Base-by-base conservation (phyloP, 805 yeast species). In the Lipomyces anomalus region DNA sequence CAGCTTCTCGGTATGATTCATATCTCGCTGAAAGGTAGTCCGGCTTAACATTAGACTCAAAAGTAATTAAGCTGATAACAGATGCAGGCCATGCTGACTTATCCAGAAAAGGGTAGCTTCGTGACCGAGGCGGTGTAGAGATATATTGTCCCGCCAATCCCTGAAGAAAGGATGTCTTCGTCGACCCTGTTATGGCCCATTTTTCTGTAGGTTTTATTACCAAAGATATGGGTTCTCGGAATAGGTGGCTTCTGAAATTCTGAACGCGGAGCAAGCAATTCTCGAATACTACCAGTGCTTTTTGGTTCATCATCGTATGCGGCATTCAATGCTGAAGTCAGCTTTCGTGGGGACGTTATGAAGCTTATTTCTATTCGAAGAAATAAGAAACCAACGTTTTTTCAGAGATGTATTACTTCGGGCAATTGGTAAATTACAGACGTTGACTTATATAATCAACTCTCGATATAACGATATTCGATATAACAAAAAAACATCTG, bases 11-110 rank as follows among this genome's bases (percentile, higher is more conserved):
- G 61, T 77, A 85, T 44, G 78, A 78, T 65, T 90, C 98, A 60
- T 86, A 90, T 42, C 98, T 66, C 1, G 97, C 95, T 42, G 95
- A 80, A 29, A 90, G 57, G 67, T 89, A 95, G 0, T 88, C 84
- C 6, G 71, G 68, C 28, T 56, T 53, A 32, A 64, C 55, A 18
- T 56, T 53, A 13, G 79, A 67, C 44, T 71, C 69, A 53, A 78
- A 78, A 52, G 70, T 70, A 4, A 78, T 61, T 43, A 67, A 59
- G 40, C 67, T 66, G 20, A 69, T 67, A 7, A 65, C 76, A 37
- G 72, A 69, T 1, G 73, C 56, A 1, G 80, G 77, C 69, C 74
- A 67, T 3, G 57, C 44, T 9, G 71, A 65, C 30, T 67, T 59
- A 6, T 67, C 61, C 38, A 77, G 56, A 28, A 67, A 67, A 0